Evolutionary conservation across 148 eudicot species (phyloP), one percentile per base, ranked within the genome.

Genomic region (Vaccinium vitisidaea): DNA sequence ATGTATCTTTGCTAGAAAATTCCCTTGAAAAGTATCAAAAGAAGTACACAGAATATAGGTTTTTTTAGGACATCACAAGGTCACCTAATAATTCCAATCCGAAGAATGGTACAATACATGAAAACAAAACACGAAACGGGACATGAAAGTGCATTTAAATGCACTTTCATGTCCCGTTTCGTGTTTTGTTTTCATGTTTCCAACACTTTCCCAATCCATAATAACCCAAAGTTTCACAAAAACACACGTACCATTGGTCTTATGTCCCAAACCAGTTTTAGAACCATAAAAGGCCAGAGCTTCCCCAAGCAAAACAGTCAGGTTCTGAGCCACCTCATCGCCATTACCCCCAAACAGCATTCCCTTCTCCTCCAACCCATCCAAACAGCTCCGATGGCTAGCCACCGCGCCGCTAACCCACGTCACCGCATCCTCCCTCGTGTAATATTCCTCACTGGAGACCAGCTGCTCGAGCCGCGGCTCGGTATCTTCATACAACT

Each of bases 361-460:
- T 4, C 90, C 91, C 73, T 83, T 89, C n/a, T 91, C 94, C 15
- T 79, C 82, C 79, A 94, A 80, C 63, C 94, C 94, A 89, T 93
- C 96, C 91, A 92, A 87, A 88, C 98, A 94, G 84, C 89, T 89
- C 85, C 79, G 82, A 87, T 94, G 93, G 85, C 92, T 89, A 4
- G 96, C 93, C 83, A 89, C 56, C 59, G 89, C 91, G 5, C 88
- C 94, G 75, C 94, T 92, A 2, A 92, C 89, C 98, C 98, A 93
- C 27, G 94, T 86, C 52, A 89, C 25, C 0, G 86, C 94, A 71
- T 94, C 98, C 23, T 88, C 95, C 23, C 63, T 39, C 76, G 83
- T 81, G 73, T 75, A 86, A 21, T 30, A 12, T 13, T 36, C 50
- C n/a, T 80, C 74, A 4, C 75, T 80, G 16, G 71, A 80, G 52